phyloP scores from a whole-genome alignment of 169 alveolate genomes.

The Eimeria necatrix region DNA sequence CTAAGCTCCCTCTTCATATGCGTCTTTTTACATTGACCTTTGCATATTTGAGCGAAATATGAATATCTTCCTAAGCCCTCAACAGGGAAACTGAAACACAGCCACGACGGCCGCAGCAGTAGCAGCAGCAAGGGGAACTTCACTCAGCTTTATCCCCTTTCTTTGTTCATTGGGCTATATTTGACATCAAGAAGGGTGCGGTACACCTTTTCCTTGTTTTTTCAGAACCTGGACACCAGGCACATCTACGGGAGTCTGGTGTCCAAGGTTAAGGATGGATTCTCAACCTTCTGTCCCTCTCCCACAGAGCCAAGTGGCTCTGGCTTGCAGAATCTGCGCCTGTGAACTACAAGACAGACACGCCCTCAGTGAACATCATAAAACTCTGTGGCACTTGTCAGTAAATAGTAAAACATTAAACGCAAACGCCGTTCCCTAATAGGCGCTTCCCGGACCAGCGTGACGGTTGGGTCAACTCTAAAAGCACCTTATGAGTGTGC shows the following conservation, averaged over 20 bases:
- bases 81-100: too few species aligned
- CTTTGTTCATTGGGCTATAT: too few species aligned
- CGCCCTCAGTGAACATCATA: slow-evolving; percentile 53
- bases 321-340: slow-evolving; percentile 58
- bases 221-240: too few species aligned
- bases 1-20: too few species aligned
- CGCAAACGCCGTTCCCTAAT: not conserved
- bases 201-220: too few species aligned
- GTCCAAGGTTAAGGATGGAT: slow-evolving; percentile 3
- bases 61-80: too few species aligned
- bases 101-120: not conserved
- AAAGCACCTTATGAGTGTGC: too few species aligned
- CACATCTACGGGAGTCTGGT: not conserved
- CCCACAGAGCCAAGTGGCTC: slow-evolving; percentile 30
- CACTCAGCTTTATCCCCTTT: too few species aligned
- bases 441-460: not conserved
- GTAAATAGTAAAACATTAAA: not conserved
- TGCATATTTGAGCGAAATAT: too few species aligned
- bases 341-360: slow-evolving; percentile 33
- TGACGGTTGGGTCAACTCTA: not conserved
- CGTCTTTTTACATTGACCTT: too few species aligned
- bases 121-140: not conserved
- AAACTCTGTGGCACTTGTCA: slow-evolving; percentile 59
- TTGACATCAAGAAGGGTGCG: too few species aligned
- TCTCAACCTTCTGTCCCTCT: slow-evolving; percentile 17